Conservation (phyloP, 2,329 filamentous ascomycete species). For the Dissoconium aciculare region DNA sequence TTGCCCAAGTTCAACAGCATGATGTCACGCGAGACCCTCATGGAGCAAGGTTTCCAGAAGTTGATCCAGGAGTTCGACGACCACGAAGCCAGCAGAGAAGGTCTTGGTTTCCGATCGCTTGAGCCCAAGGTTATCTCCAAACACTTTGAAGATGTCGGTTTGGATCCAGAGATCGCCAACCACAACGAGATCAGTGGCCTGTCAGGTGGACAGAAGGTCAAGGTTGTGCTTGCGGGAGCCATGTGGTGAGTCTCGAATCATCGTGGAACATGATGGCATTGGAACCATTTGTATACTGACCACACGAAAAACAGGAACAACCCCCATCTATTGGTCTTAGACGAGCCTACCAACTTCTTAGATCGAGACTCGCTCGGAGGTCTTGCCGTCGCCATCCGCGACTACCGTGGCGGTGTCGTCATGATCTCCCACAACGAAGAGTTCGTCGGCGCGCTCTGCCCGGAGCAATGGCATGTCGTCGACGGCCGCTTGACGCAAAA, state of each 20-base stretch:
- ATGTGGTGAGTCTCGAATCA: constrained; percentile 17
- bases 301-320: constrained; percentile 61
- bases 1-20: constrained; percentile 87
- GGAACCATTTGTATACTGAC: too few relatives aligned
- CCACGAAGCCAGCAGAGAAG: constrained; percentile 95
- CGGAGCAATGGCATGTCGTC: constrained; percentile 89
- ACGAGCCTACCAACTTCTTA: constrained; percentile 98
- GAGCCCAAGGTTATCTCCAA: constrained; percentile 89
- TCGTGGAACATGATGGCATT: too few relatives aligned
- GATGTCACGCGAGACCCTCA: constrained; percentile 81
- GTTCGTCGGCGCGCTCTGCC: constrained; percentile 88
- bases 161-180: constrained; percentile 95
- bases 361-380: constrained; percentile 94
- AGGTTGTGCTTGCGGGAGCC: constrained; percentile 83
- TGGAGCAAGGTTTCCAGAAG: constrained; percentile 78
- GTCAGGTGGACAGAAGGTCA: constrained; percentile 96
- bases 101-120: constrained; percentile 86
- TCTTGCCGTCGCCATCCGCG: constrained; percentile 90
- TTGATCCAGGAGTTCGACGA: constrained; percentile 96
- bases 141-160: constrained; percentile 92
- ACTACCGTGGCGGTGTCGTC: constrained; percentile 95
- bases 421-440: constrained; percentile 99
- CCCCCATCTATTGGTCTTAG: constrained; percentile 88
- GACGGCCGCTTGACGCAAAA: constrained; percentile 78
- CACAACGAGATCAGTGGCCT: constrained; percentile 96